Conservation (phyloP, 2,329 filamentous ascomycete species). For the Metarhizium humberi region DNA sequence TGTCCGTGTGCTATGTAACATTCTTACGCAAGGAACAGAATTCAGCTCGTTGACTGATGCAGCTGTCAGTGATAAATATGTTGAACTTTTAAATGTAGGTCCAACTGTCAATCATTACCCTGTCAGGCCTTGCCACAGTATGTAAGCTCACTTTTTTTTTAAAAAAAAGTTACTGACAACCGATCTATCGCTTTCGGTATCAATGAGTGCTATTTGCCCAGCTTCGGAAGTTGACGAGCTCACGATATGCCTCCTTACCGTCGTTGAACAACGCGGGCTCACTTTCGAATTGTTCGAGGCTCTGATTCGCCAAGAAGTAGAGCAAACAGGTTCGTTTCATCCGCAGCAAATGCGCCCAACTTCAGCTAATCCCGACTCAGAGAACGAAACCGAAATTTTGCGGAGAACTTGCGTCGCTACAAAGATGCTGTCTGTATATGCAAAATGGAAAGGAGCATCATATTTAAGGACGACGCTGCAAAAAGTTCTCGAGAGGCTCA, state of each 20-base stretch:
- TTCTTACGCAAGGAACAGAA: constrained; percentile 61
- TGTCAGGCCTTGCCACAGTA: background rate
- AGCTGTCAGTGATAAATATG: constrained; percentile 59
- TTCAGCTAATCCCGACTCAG: constrained; percentile 22
- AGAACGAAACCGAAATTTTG: constrained; percentile 59
- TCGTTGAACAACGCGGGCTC: constrained; percentile 58
- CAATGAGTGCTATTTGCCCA: constrained; percentile 57
- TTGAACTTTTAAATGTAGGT: constrained; percentile 47
- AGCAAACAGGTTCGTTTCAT: constrained; percentile 44
- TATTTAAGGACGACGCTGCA: constrained; percentile 58
- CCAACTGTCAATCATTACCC: background rate
- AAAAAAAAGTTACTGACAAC: constrained; percentile 46
- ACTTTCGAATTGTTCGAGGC: constrained; percentile 56
- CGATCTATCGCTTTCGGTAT: constrained; percentile 52
- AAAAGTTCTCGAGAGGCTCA: constrained; percentile 56
- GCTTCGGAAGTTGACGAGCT: constrained; percentile 61
- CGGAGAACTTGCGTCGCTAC: constrained; percentile 63
- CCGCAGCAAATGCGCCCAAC: background rate
- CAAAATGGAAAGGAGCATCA: constrained; percentile 58
- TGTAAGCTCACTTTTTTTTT: background rate
- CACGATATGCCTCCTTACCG: constrained; percentile 56
- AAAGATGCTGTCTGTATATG: constrained; percentile 62
- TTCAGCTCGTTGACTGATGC: constrained; percentile 60
- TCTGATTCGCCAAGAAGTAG: constrained; percentile 59
- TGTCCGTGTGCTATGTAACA: constrained; percentile 61